Evolutionary conservation across 331 rosid species (phyloP), one percentile per base, ranked within the genome.

Genomic region (Pyracantha coccinea): DNA sequence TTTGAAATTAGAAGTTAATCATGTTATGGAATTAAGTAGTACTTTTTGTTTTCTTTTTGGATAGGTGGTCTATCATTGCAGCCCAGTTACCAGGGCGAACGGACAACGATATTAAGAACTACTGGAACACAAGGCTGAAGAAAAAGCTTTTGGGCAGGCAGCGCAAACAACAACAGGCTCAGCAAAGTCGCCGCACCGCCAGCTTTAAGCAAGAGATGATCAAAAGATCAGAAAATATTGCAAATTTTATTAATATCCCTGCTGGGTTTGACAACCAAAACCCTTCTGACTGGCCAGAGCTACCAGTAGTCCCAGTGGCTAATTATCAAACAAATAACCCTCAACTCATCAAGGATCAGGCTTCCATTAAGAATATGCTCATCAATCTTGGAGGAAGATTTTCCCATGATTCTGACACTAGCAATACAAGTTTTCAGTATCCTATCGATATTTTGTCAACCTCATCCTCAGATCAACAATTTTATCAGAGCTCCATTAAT

Each of bases 51-150:
- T 10, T 41, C 15, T 11, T 41, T 41, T 12, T 41, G 47, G 14
- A 41, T 65, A 94, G 99, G 88, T 95, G 99, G 99, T 95, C 99
- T 9, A 92, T 95, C 45, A 95, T 95, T 65, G 99, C 99, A 74
- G 96, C 92, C 1, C 99, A 95, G 21, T 79, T 95, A 80, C 99
- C 97, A 1, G 99, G 99, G 44, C 81, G 99, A 70, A 95, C 99
- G 0, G 99, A 95, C 73, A 95, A 95, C 62, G 99, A 95, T 67
- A 92, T 95, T 63, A 95, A 95, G 90, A 95, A 95, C 68, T 95
- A 95, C 77, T 95, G 99, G 99, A 95, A 95, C 82, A 95, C 99
- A 0, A 90, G 90, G 83, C 78, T 95, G 82, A 95, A 92, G 93
- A 95, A 95, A 84, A 95, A 95, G 96, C 97, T 92, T 4, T 73